Percentiles rank a stretch among this genome's conserved stretches.
Evolutionary conservation across 495 filamentous ascomycete species (phyloP).

Genomic region (Aspergillus nanangensis): DNA sequence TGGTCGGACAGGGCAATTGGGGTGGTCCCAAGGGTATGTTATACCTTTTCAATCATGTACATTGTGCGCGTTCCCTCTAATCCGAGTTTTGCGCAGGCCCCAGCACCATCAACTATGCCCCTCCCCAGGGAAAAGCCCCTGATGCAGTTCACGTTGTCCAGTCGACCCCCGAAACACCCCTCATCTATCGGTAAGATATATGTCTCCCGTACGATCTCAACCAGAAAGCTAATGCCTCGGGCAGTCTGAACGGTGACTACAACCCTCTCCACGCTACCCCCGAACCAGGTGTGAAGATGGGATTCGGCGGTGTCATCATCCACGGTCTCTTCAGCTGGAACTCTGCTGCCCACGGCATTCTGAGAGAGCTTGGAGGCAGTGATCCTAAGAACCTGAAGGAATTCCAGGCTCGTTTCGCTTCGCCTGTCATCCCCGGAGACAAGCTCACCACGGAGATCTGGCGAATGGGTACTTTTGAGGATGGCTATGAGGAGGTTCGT

Average conservation of each 20-base stretch:
- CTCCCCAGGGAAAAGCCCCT: conserved; percentile 66
- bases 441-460: conserved; percentile 47
- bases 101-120: conserved; percentile 65
- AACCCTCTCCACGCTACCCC: conserved; percentile 88
- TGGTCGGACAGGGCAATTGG: conserved; percentile 80
- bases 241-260: conserved; percentile 77
- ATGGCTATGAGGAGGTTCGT: conserved; percentile 74
- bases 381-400: conserved; percentile 74
- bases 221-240: conserved; percentile 1
- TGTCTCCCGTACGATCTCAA: background rate
- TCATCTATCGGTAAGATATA: conserved; percentile 55
- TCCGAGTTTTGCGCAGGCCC: conserved; percentile 40
- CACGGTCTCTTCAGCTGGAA: conserved; percentile 87
- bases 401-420: conserved; percentile 83
- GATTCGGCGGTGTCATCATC: conserved; percentile 82
- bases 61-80: background rate
- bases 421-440: conserved; percentile 69
- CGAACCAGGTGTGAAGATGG: conserved; percentile 79
- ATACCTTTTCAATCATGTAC: no score
- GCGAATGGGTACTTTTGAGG: conserved; percentile 48
- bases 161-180: conserved; percentile 62
- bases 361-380: conserved; percentile 67
- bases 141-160: conserved; percentile 65
- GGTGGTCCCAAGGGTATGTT: conserved; percentile 72
- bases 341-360: conserved; percentile 62